These are phyloP conservation scores for Nissolia schottii DNA, from an alignment of 306 rosid species.

Conservation along the genomic window DNA sequence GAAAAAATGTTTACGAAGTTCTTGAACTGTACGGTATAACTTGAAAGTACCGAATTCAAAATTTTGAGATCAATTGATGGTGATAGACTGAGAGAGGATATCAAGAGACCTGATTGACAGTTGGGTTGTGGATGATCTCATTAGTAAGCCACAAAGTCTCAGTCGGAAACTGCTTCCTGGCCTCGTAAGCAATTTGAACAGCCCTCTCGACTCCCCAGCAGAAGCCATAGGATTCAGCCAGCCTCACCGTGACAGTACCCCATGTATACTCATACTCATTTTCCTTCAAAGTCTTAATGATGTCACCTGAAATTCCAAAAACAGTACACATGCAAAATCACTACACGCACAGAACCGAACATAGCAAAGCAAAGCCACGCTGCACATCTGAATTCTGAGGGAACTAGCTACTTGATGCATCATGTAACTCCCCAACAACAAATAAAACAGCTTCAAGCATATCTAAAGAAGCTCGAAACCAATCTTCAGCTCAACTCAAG, in stretches of 20 bases:
- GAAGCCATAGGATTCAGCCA: constrained; percentile 93
- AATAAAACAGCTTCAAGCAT: neutral
- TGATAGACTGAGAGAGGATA: neutral
- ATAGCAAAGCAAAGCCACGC: neutral
- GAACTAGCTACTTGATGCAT: neutral
- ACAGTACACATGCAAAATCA: constrained; percentile 14
- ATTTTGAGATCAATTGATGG: neutral
- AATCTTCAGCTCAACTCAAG: neutral
- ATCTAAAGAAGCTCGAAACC: neutral
- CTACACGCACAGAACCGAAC: neutral
- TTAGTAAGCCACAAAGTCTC: constrained; percentile 89
- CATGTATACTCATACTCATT: constrained; percentile 74
- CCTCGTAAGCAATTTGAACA: constrained; percentile 97
- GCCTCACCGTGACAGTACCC: constrained; percentile 87
- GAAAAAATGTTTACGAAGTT: neutral
- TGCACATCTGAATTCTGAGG: neutral
- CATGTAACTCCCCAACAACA: neutral
- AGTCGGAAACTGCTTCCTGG: constrained; percentile 85
- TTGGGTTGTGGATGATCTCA: constrained; percentile 95
- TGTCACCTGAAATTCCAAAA: constrained; percentile 60
- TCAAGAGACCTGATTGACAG: constrained; percentile 72
- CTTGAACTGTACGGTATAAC: neutral
- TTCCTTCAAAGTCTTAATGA: constrained; percentile 78
- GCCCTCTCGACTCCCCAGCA: constrained; percentile 99
- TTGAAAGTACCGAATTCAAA: neutral